Evolutionary conservation across 2,329 filamentous ascomycete genomes (phyloP), one percentile per base, ranked within the genome.

Genomic region (Diplocarpon rosae): DNA sequence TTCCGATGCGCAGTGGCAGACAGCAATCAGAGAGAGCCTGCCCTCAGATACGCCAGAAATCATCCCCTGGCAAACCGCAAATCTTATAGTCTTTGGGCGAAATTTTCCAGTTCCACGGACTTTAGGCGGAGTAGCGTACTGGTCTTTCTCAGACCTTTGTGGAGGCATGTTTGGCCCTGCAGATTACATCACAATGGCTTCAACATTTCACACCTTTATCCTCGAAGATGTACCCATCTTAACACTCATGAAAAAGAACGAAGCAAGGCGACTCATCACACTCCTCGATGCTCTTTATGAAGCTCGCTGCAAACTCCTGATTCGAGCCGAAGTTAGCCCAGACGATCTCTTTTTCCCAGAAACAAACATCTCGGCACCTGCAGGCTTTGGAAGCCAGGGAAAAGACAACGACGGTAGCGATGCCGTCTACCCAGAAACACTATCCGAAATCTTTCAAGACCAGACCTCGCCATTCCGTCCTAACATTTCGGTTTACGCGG

Each of bases 131-230:
- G 65, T 74, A 1, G 73, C 78, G 0, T 70, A 71, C 43, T 87
- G 83, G 75, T 72, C 75, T 9, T 92, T 90, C 55, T 57, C 69
- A 12, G 72, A 82, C 30, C 72, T 90, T 1, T 86, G 84, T 46
- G 71, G 72, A 47, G 66, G 63, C 5, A 69, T 70, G 1, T 78
- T 88, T 36, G 85, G 85, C 0, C 84, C 85, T 1, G 85, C 85
- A 24, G 85, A 92, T 65, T 92, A 89, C 63, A 83, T 89, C 43
- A 83, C 82, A 1, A 74, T 92, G 60, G 83, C 85, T 1, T 88
- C 83, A 1, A 83, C 75, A 13, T 90, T 81, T 61, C 83, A 89
- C 62, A 89, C 85, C 0, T 73, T 90, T 49, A 76, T 90, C 58
- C 68, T 90, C 37, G 80, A 83, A 52, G 65, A 78, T 15, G 70